Conservation (phyloP, 352 stramenopile genomes). For the Saprolegnia diclina region DNA sequence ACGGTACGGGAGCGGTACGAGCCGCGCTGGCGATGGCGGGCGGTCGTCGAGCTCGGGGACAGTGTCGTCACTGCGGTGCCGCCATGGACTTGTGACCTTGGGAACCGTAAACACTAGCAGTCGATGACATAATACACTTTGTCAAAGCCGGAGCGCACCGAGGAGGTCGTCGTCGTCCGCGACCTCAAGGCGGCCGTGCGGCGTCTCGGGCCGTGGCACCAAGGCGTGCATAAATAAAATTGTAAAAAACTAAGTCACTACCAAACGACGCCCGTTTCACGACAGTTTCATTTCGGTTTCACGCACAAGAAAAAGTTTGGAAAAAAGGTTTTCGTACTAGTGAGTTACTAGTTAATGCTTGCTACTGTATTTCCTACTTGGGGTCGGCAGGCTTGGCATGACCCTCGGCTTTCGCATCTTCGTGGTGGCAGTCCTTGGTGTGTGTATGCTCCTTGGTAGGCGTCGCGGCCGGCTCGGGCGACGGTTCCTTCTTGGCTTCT, state of each 20-base stretch:
- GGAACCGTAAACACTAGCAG: constrained; percentile 10
- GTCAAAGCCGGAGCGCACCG: background rate
- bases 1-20: background rate
- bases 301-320: too few species aligned
- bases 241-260: background rate
- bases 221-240: constrained; percentile 6
- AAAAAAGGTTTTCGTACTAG: background rate
- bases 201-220: background rate
- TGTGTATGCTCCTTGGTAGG: constrained; percentile 12
- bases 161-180: background rate
- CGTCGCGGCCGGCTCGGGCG: background rate
- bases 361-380: background rate
- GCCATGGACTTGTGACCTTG: constrained; percentile 11
- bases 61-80: background rate
- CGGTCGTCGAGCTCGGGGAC: background rate
- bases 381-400: constrained; percentile 4
- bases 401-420: background rate
- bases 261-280: too few species aligned
- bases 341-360: constrained; percentile 3
- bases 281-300: too few species aligned
- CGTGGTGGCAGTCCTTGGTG: constrained; percentile 11
- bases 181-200: constrained; percentile 2
- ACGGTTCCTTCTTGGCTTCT: background rate
- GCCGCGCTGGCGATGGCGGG: background rate
- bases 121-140: background rate